A percentile compares a stretch with the other conserved stretches of the same genome.
Evolutionary conservation across 441 rosid species (phyloP).

Genomic region (Erodium chrysanthum): DNA sequence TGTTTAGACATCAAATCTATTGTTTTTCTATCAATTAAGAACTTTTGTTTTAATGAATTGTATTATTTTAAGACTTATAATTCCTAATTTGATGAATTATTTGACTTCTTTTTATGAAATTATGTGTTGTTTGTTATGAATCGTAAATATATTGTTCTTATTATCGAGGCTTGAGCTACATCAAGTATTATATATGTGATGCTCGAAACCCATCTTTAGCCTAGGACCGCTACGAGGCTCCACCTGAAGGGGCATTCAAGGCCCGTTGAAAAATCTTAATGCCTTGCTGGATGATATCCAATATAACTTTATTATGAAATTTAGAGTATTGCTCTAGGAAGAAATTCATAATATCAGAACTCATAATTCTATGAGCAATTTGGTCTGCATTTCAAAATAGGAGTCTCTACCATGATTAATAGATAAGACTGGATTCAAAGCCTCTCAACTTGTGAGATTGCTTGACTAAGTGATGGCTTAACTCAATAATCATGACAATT

Average conservation of each 20-base stretch:
- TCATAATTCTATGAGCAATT: neutral
- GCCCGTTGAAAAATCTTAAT: neutral
- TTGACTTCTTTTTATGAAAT: too few species aligned
- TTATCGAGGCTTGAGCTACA: neutral
- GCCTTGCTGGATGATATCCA: neutral
- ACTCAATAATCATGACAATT: neutral
- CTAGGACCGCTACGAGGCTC: neutral
- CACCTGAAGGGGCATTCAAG: neutral
- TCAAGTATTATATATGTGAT: neutral
- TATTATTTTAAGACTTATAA: too few species aligned
- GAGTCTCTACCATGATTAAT: neutral
- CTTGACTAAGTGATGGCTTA: neutral
- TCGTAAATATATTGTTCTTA: too few species aligned
- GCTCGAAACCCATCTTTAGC: neutral
- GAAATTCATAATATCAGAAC: neutral
- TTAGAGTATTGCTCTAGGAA: neutral
- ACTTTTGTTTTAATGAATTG: too few species aligned
- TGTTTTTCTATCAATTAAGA: too few species aligned
- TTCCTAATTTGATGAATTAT: too few species aligned
- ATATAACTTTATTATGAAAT: neutral
- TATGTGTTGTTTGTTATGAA: too few species aligned
- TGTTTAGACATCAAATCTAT: too few species aligned
- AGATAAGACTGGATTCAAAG: neutral
- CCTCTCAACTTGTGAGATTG: neutral
- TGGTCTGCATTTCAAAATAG: neutral